phyloP scores from a whole-genome alignment of 73 alveolate species.

The Loxodes magnus region DNA sequence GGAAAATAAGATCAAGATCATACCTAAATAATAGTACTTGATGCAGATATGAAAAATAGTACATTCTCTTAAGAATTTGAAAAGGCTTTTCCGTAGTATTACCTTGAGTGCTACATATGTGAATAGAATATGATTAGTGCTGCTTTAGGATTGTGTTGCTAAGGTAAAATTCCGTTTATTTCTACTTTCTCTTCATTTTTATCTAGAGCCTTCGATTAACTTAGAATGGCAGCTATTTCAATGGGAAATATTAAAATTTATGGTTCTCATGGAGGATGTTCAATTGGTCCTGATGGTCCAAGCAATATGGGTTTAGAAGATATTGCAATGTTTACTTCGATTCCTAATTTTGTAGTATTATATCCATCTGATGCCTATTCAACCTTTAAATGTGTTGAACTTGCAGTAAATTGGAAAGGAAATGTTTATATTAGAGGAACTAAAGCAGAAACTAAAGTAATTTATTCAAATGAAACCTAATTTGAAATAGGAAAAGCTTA shows the following conservation, averaged over 20 bases:
- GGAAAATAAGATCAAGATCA: slow-evolving; percentile 29
- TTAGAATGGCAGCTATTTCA: slow-evolving; percentile 57
- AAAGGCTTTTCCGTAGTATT: slow-evolving; percentile 44
- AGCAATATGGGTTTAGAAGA: slow-evolving; percentile 66
- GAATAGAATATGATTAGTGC: slow-evolving; percentile 61
- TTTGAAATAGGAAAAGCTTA: slow-evolving; percentile 44
- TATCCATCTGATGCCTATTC: slow-evolving; percentile 63
- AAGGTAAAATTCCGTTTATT: slow-evolving; percentile 58
- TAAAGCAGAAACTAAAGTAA: slow-evolving; percentile 41
- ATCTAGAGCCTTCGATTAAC: slow-evolving; percentile 57
- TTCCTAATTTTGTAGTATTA: slow-evolving; percentile 38
- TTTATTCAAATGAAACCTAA: slow-evolving; percentile 22
- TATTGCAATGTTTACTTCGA: slow-evolving; percentile 47
- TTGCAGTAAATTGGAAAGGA: slow-evolving; percentile 49
- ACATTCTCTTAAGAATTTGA: slow-evolving; percentile 30
- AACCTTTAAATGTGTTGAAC: slow-evolving; percentile 41
- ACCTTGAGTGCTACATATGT: slow-evolving; percentile 60
- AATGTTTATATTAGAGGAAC: slow-evolving; percentile 38
- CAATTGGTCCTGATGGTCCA: slow-evolving; percentile 73
- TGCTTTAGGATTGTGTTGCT: slow-evolving; percentile 41
- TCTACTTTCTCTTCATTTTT: slow-evolving; percentile 59
- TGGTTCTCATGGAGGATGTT: slow-evolving; percentile 65
- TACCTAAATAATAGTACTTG: slow-evolving; percentile 33
- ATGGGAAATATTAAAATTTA: slow-evolving; percentile 40
- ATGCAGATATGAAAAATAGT: slow-evolving; percentile 59